A percentile compares a stretch with the other conserved stretches of the same genome.
phyloP scores from a whole-genome alignment of 1,139 yeast species.

The Debaryomyces psychrophilus region DNA sequence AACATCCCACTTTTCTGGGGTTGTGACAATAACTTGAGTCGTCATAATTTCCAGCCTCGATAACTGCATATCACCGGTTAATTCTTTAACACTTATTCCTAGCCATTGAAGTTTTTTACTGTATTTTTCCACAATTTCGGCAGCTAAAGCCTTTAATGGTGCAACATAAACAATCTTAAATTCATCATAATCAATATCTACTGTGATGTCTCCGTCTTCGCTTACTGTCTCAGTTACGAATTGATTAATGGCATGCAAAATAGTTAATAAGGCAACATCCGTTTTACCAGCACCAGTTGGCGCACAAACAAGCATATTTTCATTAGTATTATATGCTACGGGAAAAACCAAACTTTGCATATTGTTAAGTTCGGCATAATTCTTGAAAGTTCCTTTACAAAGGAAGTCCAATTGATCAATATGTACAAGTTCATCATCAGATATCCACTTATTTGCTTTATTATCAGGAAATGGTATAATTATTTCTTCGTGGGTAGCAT shows the following conservation, averaged over 20 bases:
- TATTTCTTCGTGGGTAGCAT: constrained; percentile 76
- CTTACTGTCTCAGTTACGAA: constrained; percentile 50
- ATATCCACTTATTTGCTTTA: constrained; percentile 46
- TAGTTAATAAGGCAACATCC: constrained; percentile 87
- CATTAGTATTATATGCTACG: constrained; percentile 89
- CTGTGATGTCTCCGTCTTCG: constrained; percentile 51
- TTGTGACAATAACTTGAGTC: constrained; percentile 92
- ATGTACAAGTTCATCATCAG: constrained; percentile 58
- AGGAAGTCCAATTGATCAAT: constrained; percentile 69
- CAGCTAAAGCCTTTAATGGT: constrained; percentile 94
- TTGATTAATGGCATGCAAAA: constrained; percentile 80
- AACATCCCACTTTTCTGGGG: constrained; percentile 99
- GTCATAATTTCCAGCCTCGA: constrained; percentile 79
- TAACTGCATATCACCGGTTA: constrained; percentile 97
- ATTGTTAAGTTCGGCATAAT: constrained; percentile 76
- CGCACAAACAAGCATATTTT: constrained; percentile 96
- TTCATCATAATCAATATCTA: constrained; percentile 74
- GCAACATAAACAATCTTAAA: constrained; percentile 95
- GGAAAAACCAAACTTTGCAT: constrained; percentile 93
- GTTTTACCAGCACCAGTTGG: constrained; percentile 99
- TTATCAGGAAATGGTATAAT: constrained; percentile 74
- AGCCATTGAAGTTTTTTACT: constrained; percentile 78
- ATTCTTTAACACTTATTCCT: constrained; percentile 82
- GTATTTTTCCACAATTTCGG: constrained; percentile 93
- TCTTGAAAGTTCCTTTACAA: constrained; percentile 83